A percentile compares a stretch with the other conserved stretches of the same genome.
Evolutionary conservation across 495 filamentous ascomycete genomes (phyloP).

Genomic region (Geoglossum glabrum): DNA sequence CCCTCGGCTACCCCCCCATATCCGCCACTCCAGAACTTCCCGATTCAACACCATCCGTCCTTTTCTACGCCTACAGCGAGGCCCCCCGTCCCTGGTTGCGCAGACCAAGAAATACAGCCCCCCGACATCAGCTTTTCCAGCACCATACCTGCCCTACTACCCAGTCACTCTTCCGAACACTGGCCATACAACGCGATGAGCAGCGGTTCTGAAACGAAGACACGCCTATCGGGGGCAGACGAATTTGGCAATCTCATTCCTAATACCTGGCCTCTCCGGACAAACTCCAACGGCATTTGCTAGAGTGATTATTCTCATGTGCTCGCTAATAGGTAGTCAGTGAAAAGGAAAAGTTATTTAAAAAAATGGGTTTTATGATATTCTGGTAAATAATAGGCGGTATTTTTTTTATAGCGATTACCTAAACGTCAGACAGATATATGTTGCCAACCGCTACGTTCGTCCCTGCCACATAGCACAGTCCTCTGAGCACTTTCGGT

Average conservation of each 20-base stretch:
- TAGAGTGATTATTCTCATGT: background rate
- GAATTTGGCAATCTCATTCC: background rate
- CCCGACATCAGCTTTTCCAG: background rate
- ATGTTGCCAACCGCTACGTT: too few relatives aligned
- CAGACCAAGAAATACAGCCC: background rate
- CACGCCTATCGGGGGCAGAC: constrained; percentile 5
- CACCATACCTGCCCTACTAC: background rate
- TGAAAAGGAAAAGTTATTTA: background rate
- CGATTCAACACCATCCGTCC: background rate
- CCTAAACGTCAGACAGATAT: too few relatives aligned
- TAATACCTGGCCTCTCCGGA: background rate
- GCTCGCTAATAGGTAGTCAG: background rate
- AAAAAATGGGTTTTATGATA: too few relatives aligned
- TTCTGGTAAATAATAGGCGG: too few relatives aligned
- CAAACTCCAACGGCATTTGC: background rate
- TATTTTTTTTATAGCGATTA: too few relatives aligned
- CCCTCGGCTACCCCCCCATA: background rate
- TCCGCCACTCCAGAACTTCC: background rate
- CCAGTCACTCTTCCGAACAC: background rate
- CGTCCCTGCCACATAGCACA: too few relatives aligned
- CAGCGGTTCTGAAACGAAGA: background rate
- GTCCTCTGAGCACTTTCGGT: too few relatives aligned
- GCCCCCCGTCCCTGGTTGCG: background rate
- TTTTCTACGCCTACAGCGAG: background rate
- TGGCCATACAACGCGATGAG: background rate